Evolutionary conservation across 768 basidiomycete genomes (phyloP), one percentile per base, ranked within the genome.

Genomic region (Guyanaporus albipodus): DNA sequence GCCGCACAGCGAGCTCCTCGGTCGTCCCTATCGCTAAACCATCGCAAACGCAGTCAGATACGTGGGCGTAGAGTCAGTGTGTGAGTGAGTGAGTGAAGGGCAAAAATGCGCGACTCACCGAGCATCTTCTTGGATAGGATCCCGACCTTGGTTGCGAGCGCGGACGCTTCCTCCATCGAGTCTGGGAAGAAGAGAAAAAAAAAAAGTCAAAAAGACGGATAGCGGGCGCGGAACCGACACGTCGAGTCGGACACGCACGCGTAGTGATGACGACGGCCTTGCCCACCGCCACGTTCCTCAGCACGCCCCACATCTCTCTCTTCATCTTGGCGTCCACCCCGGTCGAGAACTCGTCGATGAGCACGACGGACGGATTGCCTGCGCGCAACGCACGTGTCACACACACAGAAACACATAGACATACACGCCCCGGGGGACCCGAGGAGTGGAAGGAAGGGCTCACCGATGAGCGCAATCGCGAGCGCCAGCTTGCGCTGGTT

Each of bases 321-420:
- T 89, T 90, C 73, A 83, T 88, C 63, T 82, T 87, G 7, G 87
- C 83, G 59, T 89, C 88, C 38, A 90, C 80, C 6, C 88, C 88
- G 3, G 86, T 87, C 6, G 85, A 87, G 62, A 87, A 90, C 58
- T 90, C 87, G 50, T 91, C 88, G 37, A 91, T 88, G 18, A 90
- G 74, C 3, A 90, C 69, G 4, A 89, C 87, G 4, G 84, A 70
- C 4, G 87, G 84, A 54, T 89, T 89, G 6, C 85, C 86, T 82
- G 42, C 14, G 3, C 24, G 43, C n/a, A 5, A 26, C 11, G 4
- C 11, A 33, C 15, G 24, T n/a, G 38, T 42, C 29, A 39, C n/a
- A n/a, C n/a, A n/a, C n/a, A 6, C 10, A 18, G 23, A 3, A n/a
- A 12, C 11, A 5, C 21, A n/a, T 14, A 6, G 2, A 8, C n/a